Evolutionary conservation across 2,329 filamentous ascomycete genomes (phyloP).

Genomic region (Dichotomopilus funicola): DNA sequence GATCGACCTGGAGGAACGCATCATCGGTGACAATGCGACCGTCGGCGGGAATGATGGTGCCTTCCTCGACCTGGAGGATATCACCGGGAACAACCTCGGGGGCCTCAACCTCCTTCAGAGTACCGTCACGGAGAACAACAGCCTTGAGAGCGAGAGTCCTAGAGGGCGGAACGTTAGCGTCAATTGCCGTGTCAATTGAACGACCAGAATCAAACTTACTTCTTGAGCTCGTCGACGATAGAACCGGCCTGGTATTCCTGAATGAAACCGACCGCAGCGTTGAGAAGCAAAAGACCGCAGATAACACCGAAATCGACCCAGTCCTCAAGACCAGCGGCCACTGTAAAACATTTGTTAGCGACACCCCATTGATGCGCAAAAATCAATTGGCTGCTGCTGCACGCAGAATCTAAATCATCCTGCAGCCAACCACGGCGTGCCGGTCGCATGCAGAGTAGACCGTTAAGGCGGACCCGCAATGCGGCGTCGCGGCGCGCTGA

Average conservation of each 20-base stretch:
- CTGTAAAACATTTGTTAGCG: slow-evolving; percentile 37
- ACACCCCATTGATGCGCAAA: slow-evolving; percentile 7
- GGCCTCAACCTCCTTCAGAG: slow-evolving; percentile 71
- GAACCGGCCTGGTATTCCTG: slow-evolving; percentile 87
- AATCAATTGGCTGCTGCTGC: slow-evolving; percentile 14
- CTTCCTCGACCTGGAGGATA: slow-evolving; percentile 85
- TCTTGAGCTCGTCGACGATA: slow-evolving; percentile 86
- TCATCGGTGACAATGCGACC: slow-evolving; percentile 78
- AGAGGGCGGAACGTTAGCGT: slow-evolving; percentile 4
- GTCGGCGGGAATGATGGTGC: slow-evolving; percentile 85
- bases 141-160: slow-evolving; percentile 76
- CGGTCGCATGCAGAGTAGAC: neutral
- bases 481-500: slow-evolving; percentile 1
- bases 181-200: neutral
- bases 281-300: slow-evolving; percentile 73
- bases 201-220: slow-evolving; percentile 34
- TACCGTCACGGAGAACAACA: slow-evolving; percentile 75
- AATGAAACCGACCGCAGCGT: slow-evolving; percentile 78
- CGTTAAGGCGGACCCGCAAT: slow-evolving; percentile 4
- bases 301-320: slow-evolving; percentile 96
- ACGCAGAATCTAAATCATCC: neutral
- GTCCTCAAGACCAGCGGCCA: slow-evolving; percentile 76
- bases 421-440: slow-evolving; percentile 15
- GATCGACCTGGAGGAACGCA: slow-evolving; percentile 83
- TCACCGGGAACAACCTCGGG: slow-evolving; percentile 83